A percentile compares a stretch with the other conserved stretches of the same genome.
phyloP scores from a whole-genome alignment of 345 rosid genomes.

The Sonneratia caseolaris region DNA sequence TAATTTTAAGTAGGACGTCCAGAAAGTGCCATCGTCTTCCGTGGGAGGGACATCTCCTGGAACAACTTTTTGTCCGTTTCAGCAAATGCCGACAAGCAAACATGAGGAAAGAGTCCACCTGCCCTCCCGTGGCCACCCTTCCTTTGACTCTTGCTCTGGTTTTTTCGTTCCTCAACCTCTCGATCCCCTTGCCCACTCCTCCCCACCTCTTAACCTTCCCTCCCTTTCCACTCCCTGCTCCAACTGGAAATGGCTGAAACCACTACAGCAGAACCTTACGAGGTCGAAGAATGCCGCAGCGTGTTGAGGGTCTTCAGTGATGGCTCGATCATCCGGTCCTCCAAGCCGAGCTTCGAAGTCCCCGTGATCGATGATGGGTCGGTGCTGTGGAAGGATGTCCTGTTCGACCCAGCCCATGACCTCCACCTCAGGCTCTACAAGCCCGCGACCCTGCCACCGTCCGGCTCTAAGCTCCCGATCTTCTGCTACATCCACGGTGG shows the following conservation, averaged over 20 bases:
- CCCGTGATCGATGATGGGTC: slow-evolving; percentile 46
- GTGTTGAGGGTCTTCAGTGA: slow-evolving; percentile 51
- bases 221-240: background rate
- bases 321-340: slow-evolving; percentile 48
- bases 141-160: slow-evolving; percentile 7
- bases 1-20: too few relatives aligned
- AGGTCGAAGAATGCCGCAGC: slow-evolving; percentile 54
- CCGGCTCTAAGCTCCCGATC: slow-evolving; percentile 26
- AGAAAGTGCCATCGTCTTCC: background rate
- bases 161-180: slow-evolving; percentile 7
- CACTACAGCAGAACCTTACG: slow-evolving; percentile 13
- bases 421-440: slow-evolving; percentile 45
- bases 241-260: slow-evolving; percentile 9
- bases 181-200: background rate
- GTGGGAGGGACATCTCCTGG: background rate
- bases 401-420: slow-evolving; percentile 24
- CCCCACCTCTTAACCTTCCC: slow-evolving; percentile 9
- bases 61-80: background rate
- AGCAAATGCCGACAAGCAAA: background rate
- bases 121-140: background rate
- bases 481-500: slow-evolving; percentile 56
- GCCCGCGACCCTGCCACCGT: slow-evolving; percentile 18
- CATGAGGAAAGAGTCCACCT: background rate
- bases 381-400: slow-evolving; percentile 42
- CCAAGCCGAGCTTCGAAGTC: slow-evolving; percentile 40